Percentiles rank a stretch among this genome's conserved stretches.
Conservation (phyloP, 2,329 filamentous ascomycete species). For the Aspergillus nomiae region DNA sequence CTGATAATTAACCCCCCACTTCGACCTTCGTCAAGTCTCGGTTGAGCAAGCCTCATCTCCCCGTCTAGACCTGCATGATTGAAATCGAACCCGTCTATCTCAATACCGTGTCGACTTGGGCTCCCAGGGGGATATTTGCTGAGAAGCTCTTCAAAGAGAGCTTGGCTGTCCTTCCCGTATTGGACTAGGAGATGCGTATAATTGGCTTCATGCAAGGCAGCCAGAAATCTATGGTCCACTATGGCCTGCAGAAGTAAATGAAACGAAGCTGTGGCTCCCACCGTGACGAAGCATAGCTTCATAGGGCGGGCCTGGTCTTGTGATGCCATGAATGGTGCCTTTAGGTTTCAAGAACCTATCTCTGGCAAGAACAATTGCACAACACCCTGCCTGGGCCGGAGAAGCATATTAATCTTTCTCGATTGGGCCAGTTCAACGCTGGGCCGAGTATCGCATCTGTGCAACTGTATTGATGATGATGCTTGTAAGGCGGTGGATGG, state of each 20-base stretch:
- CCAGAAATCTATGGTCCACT: conserved; percentile 64
- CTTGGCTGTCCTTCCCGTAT: conserved; percentile 69
- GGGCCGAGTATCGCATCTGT: not conserved
- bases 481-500: conserved; percentile 5
- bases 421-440: not conserved
- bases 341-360: not conserved
- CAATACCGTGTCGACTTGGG: conserved; percentile 43
- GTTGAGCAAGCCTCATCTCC: conserved; percentile 60
- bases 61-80: conserved; percentile 59
- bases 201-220: conserved; percentile 56
- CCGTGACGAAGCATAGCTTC: conserved; percentile 76
- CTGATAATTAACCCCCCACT: conserved; percentile 75
- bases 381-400: not conserved
- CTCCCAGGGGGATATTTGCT: conserved; percentile 26
- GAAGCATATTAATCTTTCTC: conserved; percentile 5
- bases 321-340: conserved; percentile 15
- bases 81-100: conserved; percentile 67
- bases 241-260: conserved; percentile 67
- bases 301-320: conserved; percentile 10
- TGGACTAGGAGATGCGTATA: conserved; percentile 79
- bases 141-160: conserved; percentile 52
- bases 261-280: conserved; percentile 90
- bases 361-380: not conserved
- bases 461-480: not conserved
- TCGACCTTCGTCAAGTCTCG: conserved; percentile 40